Base-by-base conservation (phyloP, 192 early-diverging fungal genomes). In the Gonapodya sp. region DNA sequence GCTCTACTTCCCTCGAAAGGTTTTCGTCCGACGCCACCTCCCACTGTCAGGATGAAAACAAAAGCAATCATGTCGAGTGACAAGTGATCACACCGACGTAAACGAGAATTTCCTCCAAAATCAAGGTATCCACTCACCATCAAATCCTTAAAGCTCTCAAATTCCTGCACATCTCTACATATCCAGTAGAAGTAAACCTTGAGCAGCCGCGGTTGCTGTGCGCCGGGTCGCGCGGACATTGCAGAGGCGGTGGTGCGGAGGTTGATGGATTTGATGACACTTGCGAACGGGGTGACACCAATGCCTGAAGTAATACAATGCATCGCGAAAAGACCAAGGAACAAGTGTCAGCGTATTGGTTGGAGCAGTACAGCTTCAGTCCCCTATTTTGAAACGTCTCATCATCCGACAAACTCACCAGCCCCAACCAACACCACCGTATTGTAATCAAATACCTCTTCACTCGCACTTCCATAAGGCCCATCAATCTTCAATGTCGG, bases 101-200 rank as follows among this genome's bases (percentile, higher is more conserved):
- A n/a, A n/a, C n/a, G n/a, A n/a, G n/a, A n/a, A n/a, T n/a, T n/a
- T n/a, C n/a, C n/a, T n/a, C n/a, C n/a, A n/a, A n/a, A n/a, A n/a
- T n/a, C n/a, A n/a, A n/a, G n/a, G n/a, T n/a, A n/a, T n/a, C 46
- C 8, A 64, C 46, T 16, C 14, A 88, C 86, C 78, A 96, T 89
- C 77, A 96, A 84, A 81, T 94, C 93, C 85, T 92, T 92, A 87
- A 96, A 96, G 93, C 94, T 94, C 83, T 96, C 94, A 78, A 96
- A 95, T 18, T 92, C 86, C 73, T 88, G 86, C 24, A 91, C 90
- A 82, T 95, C 94, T 36, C 94, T 90, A 81, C 88, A 91, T 24
- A 92, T 85, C 94, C 94, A 95, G 82, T 94, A 89, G 80, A 95
- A 90, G 81, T 93, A 94, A 14, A 93, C 90, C 81, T 93, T 95